Conservation (phyloP, 306 rosid species). For the Erythrophleum fordii region DNA sequence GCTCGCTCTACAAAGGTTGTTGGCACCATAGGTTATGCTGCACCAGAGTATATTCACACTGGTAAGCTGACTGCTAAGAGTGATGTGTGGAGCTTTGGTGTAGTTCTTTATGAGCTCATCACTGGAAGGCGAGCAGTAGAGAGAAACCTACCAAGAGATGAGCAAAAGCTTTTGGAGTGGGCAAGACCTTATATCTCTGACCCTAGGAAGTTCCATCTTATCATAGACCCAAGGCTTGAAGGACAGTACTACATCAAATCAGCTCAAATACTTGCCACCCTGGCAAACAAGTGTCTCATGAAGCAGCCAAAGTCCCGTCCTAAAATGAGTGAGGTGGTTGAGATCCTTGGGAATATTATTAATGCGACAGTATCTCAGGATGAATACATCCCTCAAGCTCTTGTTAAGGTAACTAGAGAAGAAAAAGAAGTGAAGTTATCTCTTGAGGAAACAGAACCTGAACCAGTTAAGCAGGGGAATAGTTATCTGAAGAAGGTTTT, state of each 20-base stretch:
- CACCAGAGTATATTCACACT: constrained; percentile 95
- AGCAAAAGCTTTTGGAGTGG: constrained; percentile 97
- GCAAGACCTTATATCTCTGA: constrained; percentile 78
- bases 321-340: constrained; percentile 90
- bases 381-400: constrained; percentile 46
- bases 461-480: constrained; percentile 63
- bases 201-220: constrained; percentile 72
- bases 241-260: constrained; percentile 72
- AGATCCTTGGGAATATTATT: constrained; percentile 65
- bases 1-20: constrained; percentile 69
- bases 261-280: constrained; percentile 74
- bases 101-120: constrained; percentile 90
- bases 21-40: constrained; percentile 94
- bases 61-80: constrained; percentile 91
- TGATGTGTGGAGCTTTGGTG: constrained; percentile 97
- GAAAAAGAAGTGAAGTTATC: constrained; percentile 56
- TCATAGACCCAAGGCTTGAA: constrained; percentile 78
- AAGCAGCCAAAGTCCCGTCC: constrained; percentile 92
- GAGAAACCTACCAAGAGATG: constrained; percentile 84
- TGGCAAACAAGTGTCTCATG: constrained; percentile 87
- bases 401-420: constrained; percentile 37
- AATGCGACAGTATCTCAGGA: constrained; percentile 51
- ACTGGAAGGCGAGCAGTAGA: constrained; percentile 95
- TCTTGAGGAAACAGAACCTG: constrained; percentile 50
- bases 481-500: constrained; percentile 72